A percentile compares a stretch with the other conserved stretches of the same genome.
Evolutionary conservation across 169 alveolate genomes (phyloP).

Genomic region (Cyclospora cayetanensis): DNA sequence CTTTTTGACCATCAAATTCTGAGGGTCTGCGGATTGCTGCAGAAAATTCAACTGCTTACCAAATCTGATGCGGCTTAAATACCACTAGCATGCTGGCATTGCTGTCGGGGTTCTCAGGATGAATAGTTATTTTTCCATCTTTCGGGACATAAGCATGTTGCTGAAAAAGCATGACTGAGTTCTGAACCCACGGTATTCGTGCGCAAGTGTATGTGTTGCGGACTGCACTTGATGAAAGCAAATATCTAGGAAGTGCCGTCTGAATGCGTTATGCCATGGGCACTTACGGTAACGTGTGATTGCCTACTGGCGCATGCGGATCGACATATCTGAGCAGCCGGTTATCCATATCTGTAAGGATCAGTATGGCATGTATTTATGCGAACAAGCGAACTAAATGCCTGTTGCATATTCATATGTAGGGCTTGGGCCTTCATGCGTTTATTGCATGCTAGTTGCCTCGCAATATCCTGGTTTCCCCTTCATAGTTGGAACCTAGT

Average conservation of each 20-base stretch:
- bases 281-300: not conserved
- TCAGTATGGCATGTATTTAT: too few relatives aligned
- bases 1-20: not conserved
- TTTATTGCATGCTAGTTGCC: too few relatives aligned
- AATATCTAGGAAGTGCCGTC: not conserved
- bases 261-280: not conserved
- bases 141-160: not conserved
- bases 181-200: not conserved
- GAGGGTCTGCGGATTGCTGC: not conserved
- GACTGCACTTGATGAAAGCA: not conserved
- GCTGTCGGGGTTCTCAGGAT: not conserved
- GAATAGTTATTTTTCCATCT: not conserved
- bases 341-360: too few relatives aligned
- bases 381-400: too few relatives aligned
- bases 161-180: not conserved
- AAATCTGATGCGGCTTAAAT: not conserved
- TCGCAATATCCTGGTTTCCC: too few relatives aligned
- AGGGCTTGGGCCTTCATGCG: too few relatives aligned
- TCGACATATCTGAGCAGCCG: not conserved
- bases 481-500: too few relatives aligned
- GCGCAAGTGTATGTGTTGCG: not conserved
- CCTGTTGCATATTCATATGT: too few relatives aligned
- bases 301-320: not conserved
- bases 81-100: not conserved
- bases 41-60: not conserved